These are phyloP conservation scores for Silene vulgaris DNA, from an alignment of 179 eudicot genomes.

Conservation along the genomic window DNA sequence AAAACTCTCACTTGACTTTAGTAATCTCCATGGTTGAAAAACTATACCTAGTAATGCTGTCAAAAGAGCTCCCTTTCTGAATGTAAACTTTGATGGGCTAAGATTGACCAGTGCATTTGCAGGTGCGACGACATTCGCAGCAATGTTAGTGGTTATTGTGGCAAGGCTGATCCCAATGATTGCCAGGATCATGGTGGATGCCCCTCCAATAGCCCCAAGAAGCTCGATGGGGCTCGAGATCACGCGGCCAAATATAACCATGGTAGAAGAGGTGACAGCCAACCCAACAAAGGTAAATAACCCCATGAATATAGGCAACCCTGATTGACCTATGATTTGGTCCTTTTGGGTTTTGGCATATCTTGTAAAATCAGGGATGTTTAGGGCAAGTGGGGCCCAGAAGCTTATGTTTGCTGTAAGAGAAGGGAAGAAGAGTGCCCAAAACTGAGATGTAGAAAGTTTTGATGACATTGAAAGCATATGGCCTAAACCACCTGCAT, in stretches of 20 bases:
- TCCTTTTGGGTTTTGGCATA: conserved; percentile 68
- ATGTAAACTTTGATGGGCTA: conserved; percentile 75
- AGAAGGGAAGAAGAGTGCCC: conserved; percentile 82
- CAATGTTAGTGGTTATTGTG: conserved; percentile 86
- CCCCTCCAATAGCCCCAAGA: conserved; percentile 72
- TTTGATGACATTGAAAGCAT: conserved; percentile 66
- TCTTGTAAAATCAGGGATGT: conserved; percentile 96
- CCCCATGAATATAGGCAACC: conserved; percentile 96
- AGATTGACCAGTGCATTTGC: conserved; percentile 91
- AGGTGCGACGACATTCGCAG: conserved; percentile 95
- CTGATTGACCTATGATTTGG: conserved; percentile 76
- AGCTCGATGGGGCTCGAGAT: conserved; percentile 82
- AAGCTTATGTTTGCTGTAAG: conserved; percentile 90
- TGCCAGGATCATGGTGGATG: conserved; percentile 49
- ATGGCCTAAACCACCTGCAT: conserved; percentile 75
- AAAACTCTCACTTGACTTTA: conserved; percentile 85
- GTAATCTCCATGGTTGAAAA: conserved; percentile 93
- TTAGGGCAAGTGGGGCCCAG: conserved; percentile 87
- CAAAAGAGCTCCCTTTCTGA: conserved; percentile 65
- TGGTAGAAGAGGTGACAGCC: conserved; percentile 84
- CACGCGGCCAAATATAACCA: conserved; percentile 60
- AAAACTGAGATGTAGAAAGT: conserved; percentile 55
- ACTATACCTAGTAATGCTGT: conserved; percentile 88
- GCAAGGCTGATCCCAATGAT: conserved; percentile 84
- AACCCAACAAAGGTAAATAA: conserved; percentile 85